phyloP scores from a whole-genome alignment of 1,284 basidiomycete genomes.

The Heimioporus retisporus region DNA sequence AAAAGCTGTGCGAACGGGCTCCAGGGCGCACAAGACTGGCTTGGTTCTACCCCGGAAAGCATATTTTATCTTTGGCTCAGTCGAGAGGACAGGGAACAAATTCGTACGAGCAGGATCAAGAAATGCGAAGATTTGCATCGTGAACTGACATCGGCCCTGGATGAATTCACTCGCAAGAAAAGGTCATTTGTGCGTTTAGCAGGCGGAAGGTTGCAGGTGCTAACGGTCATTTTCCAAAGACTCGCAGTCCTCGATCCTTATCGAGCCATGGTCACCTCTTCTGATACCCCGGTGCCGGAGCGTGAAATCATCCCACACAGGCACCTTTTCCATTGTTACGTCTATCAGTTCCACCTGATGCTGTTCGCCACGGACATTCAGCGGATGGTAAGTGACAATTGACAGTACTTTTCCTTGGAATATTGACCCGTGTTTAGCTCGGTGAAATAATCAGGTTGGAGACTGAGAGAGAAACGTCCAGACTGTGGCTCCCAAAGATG shows the following conservation, averaged over 20 bases:
- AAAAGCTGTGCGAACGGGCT: slow-evolving; percentile 58
- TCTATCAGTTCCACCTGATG: slow-evolving; percentile 81
- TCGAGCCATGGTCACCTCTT: slow-evolving; percentile 65
- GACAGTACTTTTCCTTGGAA: slow-evolving; percentile 39
- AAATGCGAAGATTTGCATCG: slow-evolving; percentile 51
- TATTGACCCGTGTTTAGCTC: slow-evolving; percentile 50
- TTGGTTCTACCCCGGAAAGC: slow-evolving; percentile 53
- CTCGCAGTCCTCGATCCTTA: slow-evolving; percentile 79
- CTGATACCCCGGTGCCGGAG: slow-evolving; percentile 44
- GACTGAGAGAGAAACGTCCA: slow-evolving; percentile 55
- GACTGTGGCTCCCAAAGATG: slow-evolving; percentile 77
- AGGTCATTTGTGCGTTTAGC: slow-evolving; percentile 51
- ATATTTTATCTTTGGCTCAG: slow-evolving; percentile 51
- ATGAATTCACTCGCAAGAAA: slow-evolving; percentile 60
- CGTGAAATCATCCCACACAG: slow-evolving; percentile 64
- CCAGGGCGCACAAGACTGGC: slow-evolving; percentile 61
- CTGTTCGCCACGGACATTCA: slow-evolving; percentile 60
- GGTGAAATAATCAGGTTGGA: slow-evolving; percentile 69
- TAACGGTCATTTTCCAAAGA: slow-evolving; percentile 46
- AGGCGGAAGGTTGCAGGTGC: slow-evolving; percentile 1
- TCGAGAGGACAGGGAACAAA: slow-evolving; percentile 40
- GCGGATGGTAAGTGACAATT: slow-evolving; percentile 53
- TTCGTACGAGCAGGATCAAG: slow-evolving; percentile 49
- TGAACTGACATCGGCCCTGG: slow-evolving; percentile 52
- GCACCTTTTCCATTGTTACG: slow-evolving; percentile 74